These are phyloP conservation scores for Balakata baccata DNA, from an alignment of 345 rosid species.

Conservation along the genomic window DNA sequence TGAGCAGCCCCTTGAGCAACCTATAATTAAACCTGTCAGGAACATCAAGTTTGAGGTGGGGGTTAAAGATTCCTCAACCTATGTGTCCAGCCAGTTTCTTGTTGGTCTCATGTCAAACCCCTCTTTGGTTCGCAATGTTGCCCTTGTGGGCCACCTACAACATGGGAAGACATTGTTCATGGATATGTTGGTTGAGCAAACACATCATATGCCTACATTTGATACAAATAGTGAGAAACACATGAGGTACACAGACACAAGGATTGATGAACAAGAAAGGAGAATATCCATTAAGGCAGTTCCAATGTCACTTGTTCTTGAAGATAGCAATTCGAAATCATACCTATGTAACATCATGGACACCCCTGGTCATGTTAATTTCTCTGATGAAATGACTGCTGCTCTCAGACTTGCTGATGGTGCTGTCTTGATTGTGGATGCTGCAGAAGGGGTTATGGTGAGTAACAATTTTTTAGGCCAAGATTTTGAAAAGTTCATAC, in stretches of 20 bases:
- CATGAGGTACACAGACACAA: slow-evolving; percentile 83
- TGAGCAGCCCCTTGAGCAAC: slow-evolving; percentile 85
- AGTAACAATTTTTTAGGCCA: neutral
- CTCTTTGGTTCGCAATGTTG: slow-evolving; percentile 78
- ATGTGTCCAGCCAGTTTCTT: slow-evolving; percentile 92
- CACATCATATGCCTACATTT: slow-evolving; percentile 84
- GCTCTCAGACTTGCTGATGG: slow-evolving; percentile 92
- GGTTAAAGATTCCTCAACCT: slow-evolving; percentile 83
- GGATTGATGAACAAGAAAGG: slow-evolving; percentile 96
- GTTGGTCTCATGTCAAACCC: slow-evolving; percentile 95
- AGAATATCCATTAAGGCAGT: slow-evolving; percentile 89
- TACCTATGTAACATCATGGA: slow-evolving; percentile 88
- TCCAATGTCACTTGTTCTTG: slow-evolving; percentile 96
- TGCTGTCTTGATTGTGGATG: slow-evolving; percentile 90
- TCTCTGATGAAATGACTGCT: slow-evolving; percentile 83
- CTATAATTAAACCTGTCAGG: slow-evolving; percentile 79
- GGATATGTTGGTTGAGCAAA: slow-evolving; percentile 99
- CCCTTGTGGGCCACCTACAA: slow-evolving; percentile 91
- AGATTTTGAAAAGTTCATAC: neutral
- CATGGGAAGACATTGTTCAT: slow-evolving; percentile 93
- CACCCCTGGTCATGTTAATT: slow-evolving; percentile 89
- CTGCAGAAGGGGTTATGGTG: slow-evolving; percentile 89
- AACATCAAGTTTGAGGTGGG: slow-evolving; percentile 89
- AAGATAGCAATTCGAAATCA: slow-evolving; percentile 87
- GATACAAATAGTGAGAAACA: slow-evolving; percentile 82